Base-by-base conservation (phyloP, 208 protist species). In the Crithidia thermophila region DNA sequence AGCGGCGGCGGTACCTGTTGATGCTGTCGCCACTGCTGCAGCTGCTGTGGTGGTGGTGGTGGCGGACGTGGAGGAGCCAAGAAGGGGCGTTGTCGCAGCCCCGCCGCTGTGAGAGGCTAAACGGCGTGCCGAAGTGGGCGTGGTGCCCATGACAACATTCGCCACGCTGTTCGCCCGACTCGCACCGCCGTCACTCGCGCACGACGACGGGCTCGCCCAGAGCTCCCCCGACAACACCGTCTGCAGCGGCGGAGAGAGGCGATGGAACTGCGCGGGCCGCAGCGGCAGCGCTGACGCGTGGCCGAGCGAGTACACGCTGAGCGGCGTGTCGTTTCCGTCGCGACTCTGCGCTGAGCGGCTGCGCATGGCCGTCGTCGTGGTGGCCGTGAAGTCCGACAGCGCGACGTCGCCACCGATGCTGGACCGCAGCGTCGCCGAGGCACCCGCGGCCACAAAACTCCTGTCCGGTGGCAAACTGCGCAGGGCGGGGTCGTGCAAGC, bases 281-380 rank as follows among this genome's bases (percentile, higher is more conserved):
- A 16, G 39, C 39, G 27, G 55, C 21, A 21, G 55, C 2, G 14
- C 39, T 4, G 34, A 0, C 28, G 40, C 10, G 27, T 18, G 3
- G 0, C 51, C 57, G 3, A 42, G 8, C 27, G 28, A 62, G 20
- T 23, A 62, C 9, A n/a, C 30, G 42, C 57, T 62, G 8, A 62
- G 57, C 9, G 40, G 57, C 7, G 28, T 62, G 42, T 28, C 57
- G 30, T 1, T 37, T 8, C 57, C 39, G 10, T 62, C 57, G 2
- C 28, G 57, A 31, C 57, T 62, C 39, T 62, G 57, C 42, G 14
- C 57, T 6, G 39, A 51, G 3, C 40, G 57, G 25, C 42, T 62
- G 57, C 57, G 57, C 4, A 51, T 3, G 9, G 42, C 42, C 1
- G 57, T 51, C 8, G n/a, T n/a, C n/a, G n/a, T n/a, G n/a, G n/a